These are phyloP conservation scores for Fraxinus ornus DNA, from an alignment of 305 asterid species.

Conservation along the genomic window DNA sequence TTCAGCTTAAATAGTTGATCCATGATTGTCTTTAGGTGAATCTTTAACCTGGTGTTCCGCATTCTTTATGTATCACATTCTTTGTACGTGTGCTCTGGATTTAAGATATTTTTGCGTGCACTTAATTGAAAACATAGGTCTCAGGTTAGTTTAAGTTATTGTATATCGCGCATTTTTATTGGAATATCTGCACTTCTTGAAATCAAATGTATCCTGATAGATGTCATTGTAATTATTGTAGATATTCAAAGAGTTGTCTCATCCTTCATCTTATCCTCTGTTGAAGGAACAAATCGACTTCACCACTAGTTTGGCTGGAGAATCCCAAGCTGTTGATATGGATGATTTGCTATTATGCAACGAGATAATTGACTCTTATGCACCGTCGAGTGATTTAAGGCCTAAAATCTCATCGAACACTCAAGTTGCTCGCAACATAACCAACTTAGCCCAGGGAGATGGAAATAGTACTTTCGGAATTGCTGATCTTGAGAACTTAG, in stretches of 20 bases:
- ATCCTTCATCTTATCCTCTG: slow-evolving; percentile 31
- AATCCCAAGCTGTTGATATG: slow-evolving; percentile 36
- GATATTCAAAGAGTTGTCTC: slow-evolving; percentile 28
- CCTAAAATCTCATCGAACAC: slow-evolving; percentile 16
- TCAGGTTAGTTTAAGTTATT: neutral
- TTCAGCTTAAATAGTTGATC: too few species aligned
- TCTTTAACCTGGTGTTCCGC: too few species aligned
- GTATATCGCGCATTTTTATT: neutral
- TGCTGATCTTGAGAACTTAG: slow-evolving; percentile 57
- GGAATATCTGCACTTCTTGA: neutral
- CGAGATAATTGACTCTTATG: slow-evolving; percentile 27
- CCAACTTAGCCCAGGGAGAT: slow-evolving; percentile 19
- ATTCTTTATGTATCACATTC: too few species aligned
- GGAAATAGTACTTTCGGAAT: slow-evolving; percentile 30
- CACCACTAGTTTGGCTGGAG: slow-evolving; percentile 36
- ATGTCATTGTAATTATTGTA: neutral
- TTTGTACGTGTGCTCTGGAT: too few species aligned
- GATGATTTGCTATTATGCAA: slow-evolving; percentile 29
- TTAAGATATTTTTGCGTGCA: neutral
- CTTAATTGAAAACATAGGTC: neutral
- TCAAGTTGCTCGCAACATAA: slow-evolving; percentile 15
- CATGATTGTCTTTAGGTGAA: too few species aligned
- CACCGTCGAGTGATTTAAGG: slow-evolving; percentile 11
- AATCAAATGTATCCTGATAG: neutral
- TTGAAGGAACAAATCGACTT: slow-evolving; percentile 34